Base-by-base conservation (phyloP, 208 protist species). In the Acanthamoeba rhysodes region DNA sequence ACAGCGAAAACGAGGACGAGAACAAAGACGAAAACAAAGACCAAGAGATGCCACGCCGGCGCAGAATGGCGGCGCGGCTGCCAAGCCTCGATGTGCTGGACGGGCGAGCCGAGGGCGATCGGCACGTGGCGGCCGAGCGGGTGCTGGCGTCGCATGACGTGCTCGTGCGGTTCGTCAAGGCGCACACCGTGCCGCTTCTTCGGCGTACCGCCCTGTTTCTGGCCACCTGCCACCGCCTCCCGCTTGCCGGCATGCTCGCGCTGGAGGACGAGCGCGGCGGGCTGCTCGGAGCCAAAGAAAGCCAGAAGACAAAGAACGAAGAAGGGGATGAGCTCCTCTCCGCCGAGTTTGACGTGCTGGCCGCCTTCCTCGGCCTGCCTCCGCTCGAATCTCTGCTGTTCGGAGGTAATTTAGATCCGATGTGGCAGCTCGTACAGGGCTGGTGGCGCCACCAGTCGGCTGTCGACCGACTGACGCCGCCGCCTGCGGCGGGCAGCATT, bases 71-170 rank as follows among this genome's bases (percentile, higher is more conserved):
- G n/a, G 32, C 78, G 10, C 27, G 24, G 10, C 22, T 87, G 78
- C 78, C 78, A 2, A 59, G n/a, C n/a, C 37, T 87, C 78, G 78
- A 87, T n/a, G 78, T 87, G 45, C 20, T 87, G 2, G 78, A 87
- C 4, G 78, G 78, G 1, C 78, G 37, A 50, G 48, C 1, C 34
- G 50, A 59, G 12, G 78, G 14, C 74, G 41, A 59, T 48, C n/a
- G 57, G 48, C 78, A 24, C 78, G 78, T 24, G 27, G 78, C 78
- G n/a, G 37, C 50, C 27, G n/a, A 62, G 20, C 78, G 1, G 24
- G 24, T 62, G 78, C 20, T 59, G 78, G 16, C 16, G 2, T 48
- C n/a, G 32, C 18, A 20, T 34, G 70, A 45, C 10, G 34, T 16
- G 14, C 70, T 50, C 12, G 16, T 78, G 32, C 70, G 70, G 14